phyloP scores from a whole-genome alignment of 2,329 filamentous ascomycete species.

The Phialemoniopsis sp. region DNA sequence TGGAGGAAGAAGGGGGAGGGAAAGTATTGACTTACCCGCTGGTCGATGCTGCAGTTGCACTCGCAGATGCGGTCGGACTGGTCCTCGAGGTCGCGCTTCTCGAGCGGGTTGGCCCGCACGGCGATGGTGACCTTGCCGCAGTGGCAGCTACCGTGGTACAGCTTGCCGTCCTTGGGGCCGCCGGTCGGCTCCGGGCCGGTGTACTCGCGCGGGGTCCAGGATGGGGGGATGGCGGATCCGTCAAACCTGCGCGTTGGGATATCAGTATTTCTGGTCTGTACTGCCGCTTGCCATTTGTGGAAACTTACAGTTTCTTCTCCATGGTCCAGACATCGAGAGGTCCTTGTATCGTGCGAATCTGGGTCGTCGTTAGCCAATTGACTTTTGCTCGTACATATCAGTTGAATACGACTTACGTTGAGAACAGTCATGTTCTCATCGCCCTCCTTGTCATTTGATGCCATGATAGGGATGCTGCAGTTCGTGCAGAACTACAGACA shows the following conservation, averaged over 20 bases:
- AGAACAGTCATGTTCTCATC: too few species aligned
- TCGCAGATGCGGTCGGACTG: slow-evolving; percentile 23
- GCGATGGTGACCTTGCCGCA: slow-evolving; percentile 44
- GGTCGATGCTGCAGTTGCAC: slow-evolving; percentile 50
- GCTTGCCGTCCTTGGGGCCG: slow-evolving; percentile 27
- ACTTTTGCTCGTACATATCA: slow-evolving; percentile 12
- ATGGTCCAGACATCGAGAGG: slow-evolving; percentile 34
- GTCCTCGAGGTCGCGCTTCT: slow-evolving; percentile 22
- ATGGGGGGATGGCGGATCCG: slow-evolving; percentile 22
- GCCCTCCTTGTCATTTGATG: slow-evolving; percentile 11
- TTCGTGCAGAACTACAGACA: slow-evolving; percentile 42
- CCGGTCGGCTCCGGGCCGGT: slow-evolving; percentile 33
- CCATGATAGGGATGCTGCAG: slow-evolving; percentile 42
- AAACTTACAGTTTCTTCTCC: slow-evolving; percentile 27
- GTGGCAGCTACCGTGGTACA: slow-evolving; percentile 48
- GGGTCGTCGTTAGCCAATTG: too few species aligned
- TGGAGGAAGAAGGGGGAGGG: not conserved
- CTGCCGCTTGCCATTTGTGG: too few species aligned
- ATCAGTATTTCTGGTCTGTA: too few species aligned
- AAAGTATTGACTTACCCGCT: slow-evolving; percentile 23
- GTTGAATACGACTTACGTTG: too few species aligned
- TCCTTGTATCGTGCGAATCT: slow-evolving; percentile 30
- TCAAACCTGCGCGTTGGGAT: slow-evolving; percentile 27
- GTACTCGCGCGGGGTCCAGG: slow-evolving; percentile 29
- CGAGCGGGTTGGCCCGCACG: slow-evolving; percentile 34